Percentiles rank a stretch among this genome's conserved stretches.
Conservation (phyloP, 2,329 filamentous ascomycete genomes). For the Talaromyces sp. region DNA sequence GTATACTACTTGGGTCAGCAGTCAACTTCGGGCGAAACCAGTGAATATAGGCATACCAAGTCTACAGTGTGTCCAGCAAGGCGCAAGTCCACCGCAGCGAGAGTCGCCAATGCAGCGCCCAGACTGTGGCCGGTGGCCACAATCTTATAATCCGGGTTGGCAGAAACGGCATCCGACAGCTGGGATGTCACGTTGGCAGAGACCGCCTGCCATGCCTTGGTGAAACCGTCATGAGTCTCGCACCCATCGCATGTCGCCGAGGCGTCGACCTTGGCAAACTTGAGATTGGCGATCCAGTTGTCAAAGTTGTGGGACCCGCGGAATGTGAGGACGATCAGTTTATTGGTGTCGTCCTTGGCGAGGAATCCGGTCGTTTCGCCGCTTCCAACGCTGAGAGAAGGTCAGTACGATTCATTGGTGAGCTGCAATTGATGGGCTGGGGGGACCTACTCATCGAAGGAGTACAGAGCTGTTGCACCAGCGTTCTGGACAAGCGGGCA, state of each 20-base stretch:
- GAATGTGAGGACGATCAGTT: slow-evolving; percentile 29
- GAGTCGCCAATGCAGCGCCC: slow-evolving; percentile 42
- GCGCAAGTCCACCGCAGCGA: slow-evolving; percentile 40
- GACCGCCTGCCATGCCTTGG: slow-evolving; percentile 33
- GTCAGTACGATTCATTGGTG: neutral
- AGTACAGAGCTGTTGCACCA: slow-evolving; percentile 39
- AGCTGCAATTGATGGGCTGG: too few relatives aligned
- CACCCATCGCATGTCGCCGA: slow-evolving; percentile 39
- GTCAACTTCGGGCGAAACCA: neutral
- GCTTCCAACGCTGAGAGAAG: neutral
- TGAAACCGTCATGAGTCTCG: slow-evolving; percentile 39
- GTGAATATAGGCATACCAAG: slow-evolving; percentile 26
- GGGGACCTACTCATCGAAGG: slow-evolving; percentile 44
- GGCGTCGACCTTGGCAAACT: slow-evolving; percentile 17
- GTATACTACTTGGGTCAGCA: slow-evolving; percentile 26
- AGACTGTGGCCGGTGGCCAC: slow-evolving; percentile 44
- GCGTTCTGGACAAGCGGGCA: slow-evolving; percentile 45
- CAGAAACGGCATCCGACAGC: slow-evolving; percentile 31
- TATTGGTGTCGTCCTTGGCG: slow-evolving; percentile 40
- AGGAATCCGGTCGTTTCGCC: slow-evolving; percentile 43
- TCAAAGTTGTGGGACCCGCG: slow-evolving; percentile 24
- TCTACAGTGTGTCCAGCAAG: slow-evolving; percentile 31
- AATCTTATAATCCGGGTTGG: slow-evolving; percentile 34
- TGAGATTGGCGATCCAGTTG: slow-evolving; percentile 25
- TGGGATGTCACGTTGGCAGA: slow-evolving; percentile 25